These are phyloP conservation scores for Carnegiea gigantea DNA, from an alignment of 179 eudicot species.

Conservation along the genomic window DNA sequence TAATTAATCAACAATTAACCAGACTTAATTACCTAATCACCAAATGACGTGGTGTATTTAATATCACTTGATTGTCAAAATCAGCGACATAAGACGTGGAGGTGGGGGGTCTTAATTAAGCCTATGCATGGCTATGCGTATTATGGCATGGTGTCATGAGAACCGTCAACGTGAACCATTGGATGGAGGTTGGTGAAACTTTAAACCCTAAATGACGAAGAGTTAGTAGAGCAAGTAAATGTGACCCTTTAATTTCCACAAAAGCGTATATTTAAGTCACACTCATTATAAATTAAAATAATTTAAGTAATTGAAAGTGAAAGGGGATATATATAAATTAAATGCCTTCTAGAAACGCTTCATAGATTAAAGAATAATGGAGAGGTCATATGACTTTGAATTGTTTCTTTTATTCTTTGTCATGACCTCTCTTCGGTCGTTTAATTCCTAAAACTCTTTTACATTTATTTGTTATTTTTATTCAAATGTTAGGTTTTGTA, in stretches of 20 bases:
- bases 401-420: not conserved
- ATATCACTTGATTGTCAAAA: too few relatives aligned
- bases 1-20: too few relatives aligned
- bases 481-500: too few relatives aligned
- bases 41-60: too few relatives aligned
- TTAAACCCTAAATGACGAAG: not conserved
- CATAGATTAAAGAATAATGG: not conserved
- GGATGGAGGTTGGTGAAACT: not conserved
- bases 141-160: not conserved
- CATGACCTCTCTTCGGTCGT: too few relatives aligned
- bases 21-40: too few relatives aligned
- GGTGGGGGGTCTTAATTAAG: not conserved
- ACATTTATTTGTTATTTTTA: too few relatives aligned
- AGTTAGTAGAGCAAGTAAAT: not conserved
- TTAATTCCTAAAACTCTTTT: too few relatives aligned
- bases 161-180: not conserved
- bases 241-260: not conserved
- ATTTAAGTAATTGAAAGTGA: not conserved
- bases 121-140: too few relatives aligned
- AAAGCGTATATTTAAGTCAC: not conserved
- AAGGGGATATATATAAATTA: not conserved
- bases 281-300: not conserved
- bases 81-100: not conserved
- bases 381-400: not conserved
- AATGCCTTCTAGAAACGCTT: not conserved